Evolutionary conservation across 2,329 filamentous ascomycete genomes (phyloP).

Genomic region (Phaeosphaeriaceae sp.): DNA sequence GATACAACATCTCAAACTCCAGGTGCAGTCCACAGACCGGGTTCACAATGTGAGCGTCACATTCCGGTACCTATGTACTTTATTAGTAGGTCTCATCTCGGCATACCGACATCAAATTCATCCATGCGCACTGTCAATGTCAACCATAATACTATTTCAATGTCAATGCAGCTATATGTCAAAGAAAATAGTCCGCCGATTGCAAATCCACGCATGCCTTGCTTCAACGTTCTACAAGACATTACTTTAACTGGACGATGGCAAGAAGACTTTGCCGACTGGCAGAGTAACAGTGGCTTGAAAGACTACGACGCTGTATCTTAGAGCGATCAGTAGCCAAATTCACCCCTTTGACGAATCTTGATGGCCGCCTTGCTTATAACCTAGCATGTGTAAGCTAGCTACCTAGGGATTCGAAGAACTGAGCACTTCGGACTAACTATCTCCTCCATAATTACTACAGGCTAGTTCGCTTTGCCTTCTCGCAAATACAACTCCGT

Average conservation of each 20-base stretch:
- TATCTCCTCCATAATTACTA: too few relatives aligned
- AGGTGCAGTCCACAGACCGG: slow-evolving; percentile 22
- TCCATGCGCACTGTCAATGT: too few relatives aligned
- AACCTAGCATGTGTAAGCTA: slow-evolving; percentile 23
- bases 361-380: slow-evolving; percentile 12
- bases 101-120: too few relatives aligned
- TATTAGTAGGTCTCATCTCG: background rate
- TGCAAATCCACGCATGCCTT: slow-evolving; percentile 3
- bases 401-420: background rate
- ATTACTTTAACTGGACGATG: slow-evolving; percentile 11
- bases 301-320: slow-evolving; percentile 22
- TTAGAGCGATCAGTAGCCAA: slow-evolving; percentile 27
- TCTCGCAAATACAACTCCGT: too few relatives aligned
- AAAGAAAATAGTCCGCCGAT: too few relatives aligned
- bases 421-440: too few relatives aligned
- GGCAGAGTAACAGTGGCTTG: slow-evolving; percentile 38
- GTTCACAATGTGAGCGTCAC: slow-evolving; percentile 19
- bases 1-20: slow-evolving; percentile 9
- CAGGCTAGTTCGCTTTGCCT: too few relatives aligned
- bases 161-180: too few relatives aligned
- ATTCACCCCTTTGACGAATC: slow-evolving; percentile 5
- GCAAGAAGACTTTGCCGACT: slow-evolving; percentile 19
- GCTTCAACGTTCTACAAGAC: too few relatives aligned
- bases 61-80: slow-evolving; percentile 25
- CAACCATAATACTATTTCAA: too few relatives aligned